phyloP scores from a whole-genome alignment of 139 green algal genomes.

The Coccomyxa sp. region DNA sequence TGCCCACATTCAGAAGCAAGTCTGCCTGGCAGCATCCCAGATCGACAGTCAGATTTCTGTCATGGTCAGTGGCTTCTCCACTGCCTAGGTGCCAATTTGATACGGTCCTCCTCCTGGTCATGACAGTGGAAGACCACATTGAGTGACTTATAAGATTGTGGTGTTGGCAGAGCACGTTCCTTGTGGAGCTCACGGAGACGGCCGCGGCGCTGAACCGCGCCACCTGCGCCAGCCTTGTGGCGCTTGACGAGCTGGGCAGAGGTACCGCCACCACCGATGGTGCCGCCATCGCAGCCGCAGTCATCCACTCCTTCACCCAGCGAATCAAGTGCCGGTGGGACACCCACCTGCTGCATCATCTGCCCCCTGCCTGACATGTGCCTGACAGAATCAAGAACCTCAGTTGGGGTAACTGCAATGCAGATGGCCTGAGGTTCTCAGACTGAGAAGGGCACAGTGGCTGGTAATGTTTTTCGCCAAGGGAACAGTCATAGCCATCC shows the following conservation, averaged over 20 bases:
- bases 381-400: not conserved
- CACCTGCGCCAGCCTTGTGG: constrained; percentile 73
- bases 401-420: not conserved
- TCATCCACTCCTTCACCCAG: constrained; percentile 78
- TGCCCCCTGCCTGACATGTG: not conserved
- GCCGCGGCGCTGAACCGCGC: constrained; percentile 75
- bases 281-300: constrained; percentile 87
- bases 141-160: not conserved
- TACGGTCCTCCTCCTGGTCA: too few relatives aligned
- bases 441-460: not conserved
- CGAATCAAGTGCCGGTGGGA: constrained; percentile 32
- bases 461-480: too few relatives aligned
- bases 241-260: constrained; percentile 93
- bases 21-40: too few relatives aligned
- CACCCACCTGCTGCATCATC: too few relatives aligned
- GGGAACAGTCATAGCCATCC: too few relatives aligned
- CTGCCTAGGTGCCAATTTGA: too few relatives aligned
- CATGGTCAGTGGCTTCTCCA: too few relatives aligned
- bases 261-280: constrained; percentile 96
- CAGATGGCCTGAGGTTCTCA: too few relatives aligned
- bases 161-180: constrained; percentile 75
- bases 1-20: too few relatives aligned
- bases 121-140: too few relatives aligned
- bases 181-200: constrained; percentile 95
- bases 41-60: too few relatives aligned